These are phyloP conservation scores for Ulmus americana DNA, from an alignment of 331 rosid species.

Conservation along the genomic window DNA sequence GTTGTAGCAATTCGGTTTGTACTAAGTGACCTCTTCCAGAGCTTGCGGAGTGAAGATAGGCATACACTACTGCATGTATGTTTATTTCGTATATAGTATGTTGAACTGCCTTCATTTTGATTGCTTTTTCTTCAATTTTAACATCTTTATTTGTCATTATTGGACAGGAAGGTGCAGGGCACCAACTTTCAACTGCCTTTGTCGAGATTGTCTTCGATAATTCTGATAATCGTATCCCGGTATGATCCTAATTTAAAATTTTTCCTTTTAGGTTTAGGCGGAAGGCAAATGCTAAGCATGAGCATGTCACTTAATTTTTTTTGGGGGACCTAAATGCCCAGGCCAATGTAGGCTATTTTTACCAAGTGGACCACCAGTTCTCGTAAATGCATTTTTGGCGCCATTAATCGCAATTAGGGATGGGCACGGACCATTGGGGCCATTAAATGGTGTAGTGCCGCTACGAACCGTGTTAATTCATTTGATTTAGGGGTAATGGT, in stretches of 20 bases:
- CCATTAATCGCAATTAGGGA: too few relatives aligned
- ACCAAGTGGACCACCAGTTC: too few relatives aligned
- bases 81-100: neutral
- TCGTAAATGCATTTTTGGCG: too few relatives aligned
- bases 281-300: neutral
- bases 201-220: slow-evolving; percentile 94
- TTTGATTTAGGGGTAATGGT: too few relatives aligned
- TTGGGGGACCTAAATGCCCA: neutral
- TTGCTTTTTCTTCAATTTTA: neutral
- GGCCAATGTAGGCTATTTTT: too few relatives aligned
- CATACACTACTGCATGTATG: slow-evolving; percentile 85
- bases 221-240: slow-evolving; percentile 88
- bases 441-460: too few relatives aligned
- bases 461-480: too few relatives aligned
- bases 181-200: slow-evolving; percentile 71
- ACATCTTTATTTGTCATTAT: neutral
- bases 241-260: slow-evolving; percentile 28
- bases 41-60: slow-evolving; percentile 68
- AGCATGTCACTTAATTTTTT: neutral
- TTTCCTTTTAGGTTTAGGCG: slow-evolving; percentile 2
- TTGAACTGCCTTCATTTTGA: neutral
- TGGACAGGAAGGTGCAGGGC: slow-evolving; percentile 85
- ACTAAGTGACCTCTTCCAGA: slow-evolving; percentile 76
- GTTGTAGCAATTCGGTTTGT: slow-evolving; percentile 74
- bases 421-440: too few relatives aligned